Evolutionary conservation across 2,329 filamentous ascomycete species (phyloP).

Genomic region (Drechslerella coelobrocha): DNA sequence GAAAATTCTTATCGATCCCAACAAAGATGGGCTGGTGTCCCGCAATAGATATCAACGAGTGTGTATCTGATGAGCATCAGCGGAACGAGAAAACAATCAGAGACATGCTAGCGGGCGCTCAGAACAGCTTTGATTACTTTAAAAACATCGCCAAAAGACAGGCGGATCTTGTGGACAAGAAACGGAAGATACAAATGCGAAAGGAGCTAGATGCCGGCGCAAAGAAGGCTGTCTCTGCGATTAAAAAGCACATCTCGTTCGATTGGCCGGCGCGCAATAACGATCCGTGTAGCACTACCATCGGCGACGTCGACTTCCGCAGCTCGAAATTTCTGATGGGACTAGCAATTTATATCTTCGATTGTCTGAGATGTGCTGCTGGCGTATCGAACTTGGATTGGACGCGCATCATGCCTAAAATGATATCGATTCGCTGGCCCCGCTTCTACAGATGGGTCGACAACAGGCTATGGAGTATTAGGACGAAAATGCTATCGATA

Average conservation of each 20-base stretch:
- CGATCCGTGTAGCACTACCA: too few relatives aligned
- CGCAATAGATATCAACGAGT: constrained; percentile 1
- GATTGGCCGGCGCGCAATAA: too few relatives aligned
- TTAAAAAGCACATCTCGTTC: too few relatives aligned
- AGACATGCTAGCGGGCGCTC: constrained; percentile 1
- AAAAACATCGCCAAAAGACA: neutral
- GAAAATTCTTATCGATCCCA: constrained; percentile 5
- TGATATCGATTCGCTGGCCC: too few relatives aligned
- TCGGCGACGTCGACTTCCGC: too few relatives aligned
- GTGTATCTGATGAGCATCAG: constrained; percentile 6
- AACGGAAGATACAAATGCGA: neutral
- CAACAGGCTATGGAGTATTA: neutral
- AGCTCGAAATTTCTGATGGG: too few relatives aligned
- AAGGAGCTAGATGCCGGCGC: neutral
- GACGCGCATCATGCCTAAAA: too few relatives aligned
- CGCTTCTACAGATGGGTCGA: neutral
- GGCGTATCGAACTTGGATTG: too few relatives aligned
- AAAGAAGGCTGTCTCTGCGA: too few relatives aligned
- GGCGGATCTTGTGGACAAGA: neutral
- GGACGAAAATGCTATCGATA: neutral
- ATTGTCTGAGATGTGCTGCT: too few relatives aligned
- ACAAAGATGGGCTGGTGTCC: constrained; percentile 30
- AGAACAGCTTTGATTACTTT: constrained; percentile 17
- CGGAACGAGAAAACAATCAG: neutral
- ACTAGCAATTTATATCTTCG: too few relatives aligned